Evolutionary conservation across 2,329 filamentous ascomycete species (phyloP).

Genomic region (Neurospora sp.): DNA sequence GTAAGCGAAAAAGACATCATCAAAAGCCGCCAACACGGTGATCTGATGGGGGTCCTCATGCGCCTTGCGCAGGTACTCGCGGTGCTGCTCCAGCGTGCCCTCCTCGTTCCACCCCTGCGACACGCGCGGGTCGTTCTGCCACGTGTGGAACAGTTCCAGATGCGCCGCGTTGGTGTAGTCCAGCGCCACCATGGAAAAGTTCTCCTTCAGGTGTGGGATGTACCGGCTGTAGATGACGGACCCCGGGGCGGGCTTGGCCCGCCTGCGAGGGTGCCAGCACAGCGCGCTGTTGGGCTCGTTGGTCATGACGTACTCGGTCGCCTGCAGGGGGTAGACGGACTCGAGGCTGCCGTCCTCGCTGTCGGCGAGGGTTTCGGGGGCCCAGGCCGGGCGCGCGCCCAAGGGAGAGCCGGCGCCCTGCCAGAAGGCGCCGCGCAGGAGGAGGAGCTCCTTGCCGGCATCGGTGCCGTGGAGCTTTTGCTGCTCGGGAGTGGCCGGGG

Average conservation of each 20-base stretch:
- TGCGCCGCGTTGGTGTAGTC: constrained; percentile 57
- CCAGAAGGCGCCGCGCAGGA: constrained; percentile 54
- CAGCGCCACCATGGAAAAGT: constrained; percentile 67
- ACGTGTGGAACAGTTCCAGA: constrained; percentile 61
- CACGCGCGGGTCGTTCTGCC: constrained; percentile 79
- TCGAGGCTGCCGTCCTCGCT: constrained; percentile 24
- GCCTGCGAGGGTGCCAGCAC: constrained; percentile 58
- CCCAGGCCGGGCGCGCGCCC: constrained; percentile 54
- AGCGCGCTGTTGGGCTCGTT: constrained; percentile 22
- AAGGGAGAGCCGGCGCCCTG: constrained; percentile 60
- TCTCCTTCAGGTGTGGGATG: constrained; percentile 66
- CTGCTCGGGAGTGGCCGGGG: constrained; percentile 10
- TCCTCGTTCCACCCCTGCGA: constrained; percentile 74
- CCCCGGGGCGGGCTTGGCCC: constrained; percentile 61
- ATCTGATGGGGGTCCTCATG: constrained; percentile 65
- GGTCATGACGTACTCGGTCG: constrained; percentile 38
- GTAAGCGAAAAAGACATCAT: constrained; percentile 36
- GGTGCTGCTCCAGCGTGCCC: constrained; percentile 65
- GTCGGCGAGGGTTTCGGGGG: constrained; percentile 29
- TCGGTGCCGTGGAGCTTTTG: constrained; percentile 14
- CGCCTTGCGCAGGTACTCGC: constrained; percentile 57
- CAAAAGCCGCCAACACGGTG: constrained; percentile 33
- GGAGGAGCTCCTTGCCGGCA: constrained; percentile 26
- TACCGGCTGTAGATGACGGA: constrained; percentile 68
- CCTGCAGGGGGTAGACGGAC: constrained; percentile 34